Conservation (phyloP, 495 filamentous ascomycete genomes). For the Chaetomidium leptoderma region DNA sequence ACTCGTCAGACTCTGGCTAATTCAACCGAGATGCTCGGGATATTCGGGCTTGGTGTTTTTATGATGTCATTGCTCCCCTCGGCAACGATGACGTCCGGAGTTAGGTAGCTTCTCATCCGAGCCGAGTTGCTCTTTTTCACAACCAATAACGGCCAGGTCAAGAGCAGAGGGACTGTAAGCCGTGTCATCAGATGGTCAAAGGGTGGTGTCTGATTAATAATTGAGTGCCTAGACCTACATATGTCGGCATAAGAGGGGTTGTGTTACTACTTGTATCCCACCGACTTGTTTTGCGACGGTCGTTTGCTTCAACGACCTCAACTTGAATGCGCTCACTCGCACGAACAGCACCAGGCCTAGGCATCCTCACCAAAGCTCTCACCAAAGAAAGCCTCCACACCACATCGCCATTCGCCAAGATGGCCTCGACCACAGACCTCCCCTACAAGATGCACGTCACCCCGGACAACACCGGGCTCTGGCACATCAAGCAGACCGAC, state of each 20-base stretch:
- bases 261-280: too few species aligned
- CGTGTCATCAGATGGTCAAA: background rate
- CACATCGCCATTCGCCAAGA: conserved; percentile 28
- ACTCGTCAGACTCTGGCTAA: too few species aligned
- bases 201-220: background rate
- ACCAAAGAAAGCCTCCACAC: background rate
- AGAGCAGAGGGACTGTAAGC: background rate
- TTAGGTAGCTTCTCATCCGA: background rate
- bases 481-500: conserved; percentile 47
- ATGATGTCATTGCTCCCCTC: conserved; percentile 2
- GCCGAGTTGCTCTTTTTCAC: background rate
- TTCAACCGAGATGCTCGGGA: too few species aligned
- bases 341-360: background rate
- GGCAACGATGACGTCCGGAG: too few species aligned
- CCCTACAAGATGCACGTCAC: conserved; percentile 57
- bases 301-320: background rate
- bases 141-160: background rate
- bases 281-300: too few species aligned
- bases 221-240: too few species aligned
- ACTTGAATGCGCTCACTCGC: background rate
- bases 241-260: too few species aligned
- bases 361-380: background rate
- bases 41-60: too few species aligned
- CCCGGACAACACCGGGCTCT: conserved; percentile 55
- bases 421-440: conserved; percentile 50